Conservation (phyloP, 371 early-diverging fungal genomes). For the Syncephalastrum racemosum region DNA sequence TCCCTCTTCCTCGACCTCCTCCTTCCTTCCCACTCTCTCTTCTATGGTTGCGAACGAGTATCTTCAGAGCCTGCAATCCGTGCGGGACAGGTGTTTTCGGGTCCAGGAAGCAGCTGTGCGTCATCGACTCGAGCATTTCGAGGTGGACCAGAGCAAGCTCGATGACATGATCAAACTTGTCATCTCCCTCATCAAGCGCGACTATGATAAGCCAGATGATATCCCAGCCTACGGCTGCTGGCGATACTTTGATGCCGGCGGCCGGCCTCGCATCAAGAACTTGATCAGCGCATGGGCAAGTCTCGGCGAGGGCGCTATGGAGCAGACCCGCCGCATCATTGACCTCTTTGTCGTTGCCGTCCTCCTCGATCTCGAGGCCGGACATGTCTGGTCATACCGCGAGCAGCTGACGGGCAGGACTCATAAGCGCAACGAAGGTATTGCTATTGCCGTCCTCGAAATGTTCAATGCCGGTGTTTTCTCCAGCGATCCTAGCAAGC, state of each 20-base stretch:
- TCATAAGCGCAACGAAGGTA: slow-evolving; percentile 78
- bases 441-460: slow-evolving; percentile 82
- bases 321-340: slow-evolving; percentile 70
- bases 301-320: slow-evolving; percentile 48
- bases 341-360: slow-evolving; percentile 88
- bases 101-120: slow-evolving; percentile 66
- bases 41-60: slow-evolving; percentile 29
- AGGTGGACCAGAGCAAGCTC: slow-evolving; percentile 65
- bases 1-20: slow-evolving; percentile 5
- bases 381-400: slow-evolving; percentile 75
- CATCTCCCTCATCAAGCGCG: slow-evolving; percentile 71
- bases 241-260: slow-evolving; percentile 84
- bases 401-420: slow-evolving; percentile 54
- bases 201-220: slow-evolving; percentile 54
- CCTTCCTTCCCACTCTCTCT: not conserved
- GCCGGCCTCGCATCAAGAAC: slow-evolving; percentile 56
- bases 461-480: slow-evolving; percentile 84
- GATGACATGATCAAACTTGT: slow-evolving; percentile 71
- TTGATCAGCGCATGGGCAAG: slow-evolving; percentile 51
- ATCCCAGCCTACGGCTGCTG: slow-evolving; percentile 90
- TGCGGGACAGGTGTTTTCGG: slow-evolving; percentile 72
- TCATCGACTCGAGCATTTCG: slow-evolving; percentile 69
- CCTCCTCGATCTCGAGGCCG: slow-evolving; percentile 89
- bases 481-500: slow-evolving; percentile 51
- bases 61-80: slow-evolving; percentile 70